Percentiles rank a stretch among this genome's conserved stretches.
These are phyloP conservation scores for Sarocladium brachiariae DNA, from an alignment of 2,329 filamentous ascomycete genomes.

Conservation along the genomic window DNA sequence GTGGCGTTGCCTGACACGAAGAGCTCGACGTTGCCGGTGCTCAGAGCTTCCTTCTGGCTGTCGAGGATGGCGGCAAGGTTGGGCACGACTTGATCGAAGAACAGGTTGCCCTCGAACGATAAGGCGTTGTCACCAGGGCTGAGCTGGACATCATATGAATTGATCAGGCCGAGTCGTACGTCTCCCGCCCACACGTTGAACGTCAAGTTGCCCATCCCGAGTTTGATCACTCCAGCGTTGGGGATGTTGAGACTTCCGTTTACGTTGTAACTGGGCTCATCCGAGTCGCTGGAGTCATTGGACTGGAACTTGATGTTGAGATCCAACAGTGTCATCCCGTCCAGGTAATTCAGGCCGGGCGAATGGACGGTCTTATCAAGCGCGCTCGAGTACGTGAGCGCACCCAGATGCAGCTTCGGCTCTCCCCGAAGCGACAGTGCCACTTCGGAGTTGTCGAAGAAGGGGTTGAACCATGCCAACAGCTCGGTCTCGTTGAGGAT, in stretches of 20 bases:
- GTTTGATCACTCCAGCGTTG: constrained; percentile 35
- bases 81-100: constrained; percentile 29
- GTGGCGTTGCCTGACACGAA: constrained; percentile 34
- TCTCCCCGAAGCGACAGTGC: constrained; percentile 31
- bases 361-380: constrained; percentile 36
- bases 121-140: constrained; percentile 36
- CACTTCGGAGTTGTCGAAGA: constrained; percentile 30
- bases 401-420: constrained; percentile 31
- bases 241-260: constrained; percentile 36
- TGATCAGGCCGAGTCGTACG: constrained; percentile 31
- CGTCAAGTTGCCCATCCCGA: constrained; percentile 39
- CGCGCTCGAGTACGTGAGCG: constrained; percentile 27
- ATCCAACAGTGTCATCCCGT: constrained; percentile 30
- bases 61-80: constrained; percentile 34
- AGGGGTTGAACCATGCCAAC: constrained; percentile 28
- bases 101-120: constrained; percentile 34
- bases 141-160: constrained; percentile 31
- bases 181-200: constrained; percentile 35
- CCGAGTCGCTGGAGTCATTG: too few species aligned
- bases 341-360: constrained; percentile 30
- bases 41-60: constrained; percentile 28
- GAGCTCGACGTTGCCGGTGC: constrained; percentile 32
- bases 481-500: constrained; percentile 34
- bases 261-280: constrained; percentile 37
- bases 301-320: constrained; percentile 32